phyloP scores from a whole-genome alignment of 2,329 filamentous ascomycete species.

The Ceratocystis papillata region DNA sequence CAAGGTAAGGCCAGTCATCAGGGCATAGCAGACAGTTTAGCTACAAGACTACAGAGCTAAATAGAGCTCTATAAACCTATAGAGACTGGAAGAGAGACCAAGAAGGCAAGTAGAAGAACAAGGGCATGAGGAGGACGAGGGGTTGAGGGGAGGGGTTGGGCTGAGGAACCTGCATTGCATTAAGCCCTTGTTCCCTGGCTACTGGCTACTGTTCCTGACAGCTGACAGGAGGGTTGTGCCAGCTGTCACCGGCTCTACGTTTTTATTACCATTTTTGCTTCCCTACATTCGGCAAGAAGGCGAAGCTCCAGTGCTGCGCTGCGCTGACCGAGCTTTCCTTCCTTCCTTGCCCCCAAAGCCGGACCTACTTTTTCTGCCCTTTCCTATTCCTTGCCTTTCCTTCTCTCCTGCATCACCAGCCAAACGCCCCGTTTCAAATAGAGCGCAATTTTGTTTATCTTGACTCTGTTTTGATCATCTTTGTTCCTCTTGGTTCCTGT shows the following conservation, averaged over 20 bases:
- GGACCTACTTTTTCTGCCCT: neutral
- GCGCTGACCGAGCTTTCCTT: slow-evolving; percentile 3
- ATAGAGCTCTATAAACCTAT: too few relatives aligned
- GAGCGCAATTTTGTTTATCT: neutral
- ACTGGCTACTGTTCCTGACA: neutral
- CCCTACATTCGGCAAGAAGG: neutral
- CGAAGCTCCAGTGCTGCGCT: neutral
- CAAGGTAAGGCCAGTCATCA: neutral
- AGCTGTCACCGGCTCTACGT: neutral
- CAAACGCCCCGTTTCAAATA: neutral
- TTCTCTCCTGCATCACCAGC: neutral
- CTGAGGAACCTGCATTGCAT: neutral
- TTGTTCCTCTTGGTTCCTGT: neutral
- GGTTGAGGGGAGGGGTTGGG: slow-evolving; percentile 7
- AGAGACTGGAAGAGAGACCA: too few relatives aligned
- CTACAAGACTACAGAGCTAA: too few relatives aligned
- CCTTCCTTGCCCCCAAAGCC: neutral
- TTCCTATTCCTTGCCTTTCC: neutral
- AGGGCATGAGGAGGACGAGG: neutral
- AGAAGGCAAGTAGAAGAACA: too few relatives aligned
- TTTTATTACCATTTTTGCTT: neutral
- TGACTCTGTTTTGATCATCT: neutral
- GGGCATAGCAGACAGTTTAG: too few relatives aligned
- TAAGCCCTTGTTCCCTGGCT: neutral
- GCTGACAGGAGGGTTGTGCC: neutral